Conservation (phyloP, 805 yeast species). For the Wickerhamiella musiphila region DNA sequence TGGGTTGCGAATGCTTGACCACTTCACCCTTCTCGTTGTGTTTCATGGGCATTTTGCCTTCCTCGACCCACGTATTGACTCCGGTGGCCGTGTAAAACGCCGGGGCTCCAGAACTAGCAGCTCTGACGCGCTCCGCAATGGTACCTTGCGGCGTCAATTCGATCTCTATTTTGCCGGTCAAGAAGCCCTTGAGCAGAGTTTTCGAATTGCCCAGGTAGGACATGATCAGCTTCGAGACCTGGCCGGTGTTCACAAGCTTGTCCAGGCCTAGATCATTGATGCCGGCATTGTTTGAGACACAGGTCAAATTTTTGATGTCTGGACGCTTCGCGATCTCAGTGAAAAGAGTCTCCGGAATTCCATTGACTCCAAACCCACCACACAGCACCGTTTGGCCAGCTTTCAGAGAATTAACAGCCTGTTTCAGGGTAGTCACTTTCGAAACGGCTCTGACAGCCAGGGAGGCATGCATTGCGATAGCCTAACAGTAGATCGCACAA, state of each 20-base stretch:
- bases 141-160: constrained; percentile 37
- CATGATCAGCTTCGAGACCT: constrained; percentile 28
- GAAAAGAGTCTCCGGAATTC: constrained; percentile 30
- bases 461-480: too few species aligned
- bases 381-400: constrained; percentile 24
- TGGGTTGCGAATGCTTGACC: constrained; percentile 23
- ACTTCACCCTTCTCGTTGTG: constrained; percentile 25
- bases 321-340: constrained; percentile 23
- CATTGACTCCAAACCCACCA: constrained; percentile 35
- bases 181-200: constrained; percentile 25
- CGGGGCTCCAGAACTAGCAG: constrained; percentile 33
- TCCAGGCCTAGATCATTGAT: constrained; percentile 29
- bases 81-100: constrained; percentile 35
- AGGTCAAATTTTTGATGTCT: constrained; percentile 25
- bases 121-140: constrained; percentile 32
- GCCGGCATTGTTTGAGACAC: constrained; percentile 34
- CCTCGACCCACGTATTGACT: constrained; percentile 34
- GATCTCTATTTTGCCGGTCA: constrained; percentile 28
- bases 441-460: constrained; percentile 1
- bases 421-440: constrained; percentile 11
- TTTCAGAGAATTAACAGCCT: constrained; percentile 12
- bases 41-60: constrained; percentile 30
- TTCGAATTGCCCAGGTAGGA: constrained; percentile 32
- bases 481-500: too few species aligned
- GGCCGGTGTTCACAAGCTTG: constrained; percentile 26